Base-by-base conservation (phyloP, 129 eudicot species). In the Solidago caesia region DNA sequence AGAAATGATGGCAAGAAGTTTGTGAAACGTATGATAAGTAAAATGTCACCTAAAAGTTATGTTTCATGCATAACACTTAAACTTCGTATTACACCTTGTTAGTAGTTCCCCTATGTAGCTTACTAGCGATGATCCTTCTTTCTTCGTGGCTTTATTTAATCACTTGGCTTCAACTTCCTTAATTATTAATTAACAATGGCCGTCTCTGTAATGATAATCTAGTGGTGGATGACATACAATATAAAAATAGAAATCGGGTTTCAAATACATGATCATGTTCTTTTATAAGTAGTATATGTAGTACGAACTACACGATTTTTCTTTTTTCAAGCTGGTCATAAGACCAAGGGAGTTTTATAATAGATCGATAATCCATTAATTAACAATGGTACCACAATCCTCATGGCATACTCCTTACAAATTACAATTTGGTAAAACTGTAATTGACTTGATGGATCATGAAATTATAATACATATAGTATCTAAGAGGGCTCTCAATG, bases 1-100 rank as follows among this genome's bases (percentile, higher is more conserved):
- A 70, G 98, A 87, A 72, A 85, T 91, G 90, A 82, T 91, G 91
- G 87, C 92, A 53, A 91, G 97, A 88, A 88, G 97, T 78, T 70
- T 86, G 70, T 86, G 88, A 91, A 4, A 1, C 2, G 42, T 21
- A 21, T 21, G 21, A 21, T 21, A 21, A 21, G 21, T 21, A 21
- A 21, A 21, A 21, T 21, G 21, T 21, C 21, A 21, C 21, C 21
- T 21, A 21, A 21, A 21, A 21, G 21, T 21, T 21, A 21, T 21
- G 21, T 51, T 51, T 51, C 14, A 0, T 51, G 16, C 57, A 10
- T 51, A 51, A 51, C 12, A 4, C 56, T 51, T 51, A 5, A 51
- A 12, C 13, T 51, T 15, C 3, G 0, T 12, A 51, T 4, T 11
- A 48, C 11, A 48, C 11, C 8, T 48, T 52, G 57, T 16, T 11